A percentile compares a stretch with the other conserved stretches of the same genome.
Conservation (phyloP, 306 rosid genomes). For the Cucumis hystrix region DNA sequence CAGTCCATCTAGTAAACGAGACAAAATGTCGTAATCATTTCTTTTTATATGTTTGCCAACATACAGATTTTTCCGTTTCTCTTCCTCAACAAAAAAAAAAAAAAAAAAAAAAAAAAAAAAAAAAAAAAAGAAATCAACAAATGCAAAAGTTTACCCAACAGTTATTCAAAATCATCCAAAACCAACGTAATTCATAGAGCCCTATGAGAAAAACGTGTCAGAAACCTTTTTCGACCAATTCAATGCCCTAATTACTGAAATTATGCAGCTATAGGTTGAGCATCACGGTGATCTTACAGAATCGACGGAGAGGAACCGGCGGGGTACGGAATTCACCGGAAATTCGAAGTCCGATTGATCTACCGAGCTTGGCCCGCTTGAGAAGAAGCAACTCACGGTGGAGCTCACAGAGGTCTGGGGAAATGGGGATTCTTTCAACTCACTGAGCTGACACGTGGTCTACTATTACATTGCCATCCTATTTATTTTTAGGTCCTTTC, state of each 20-base stretch:
- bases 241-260: neutral
- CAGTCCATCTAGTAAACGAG: neutral
- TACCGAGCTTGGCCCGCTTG: constrained; percentile 9
- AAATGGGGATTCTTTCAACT: constrained; percentile 8
- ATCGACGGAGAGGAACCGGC: constrained; percentile 11
- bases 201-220: neutral
- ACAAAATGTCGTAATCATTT: neutral
- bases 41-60: neutral
- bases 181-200: neutral
- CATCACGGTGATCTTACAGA: constrained; percentile 16
- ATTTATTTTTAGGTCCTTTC: neutral
- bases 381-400: constrained; percentile 17
- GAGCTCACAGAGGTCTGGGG: constrained; percentile 14
- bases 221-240: neutral
- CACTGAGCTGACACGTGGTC: constrained; percentile 20
- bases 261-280: neutral
- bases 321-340: constrained; percentile 8
- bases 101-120: neutral
- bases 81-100: neutral
- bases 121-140: neutral
- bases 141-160: neutral
- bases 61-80: neutral
- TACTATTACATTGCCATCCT: neutral
- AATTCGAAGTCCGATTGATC: constrained; percentile 7
- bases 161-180: neutral